Base-by-base conservation (phyloP, 2,329 filamentous ascomycete genomes). In the Fusarium agapanthi region DNA sequence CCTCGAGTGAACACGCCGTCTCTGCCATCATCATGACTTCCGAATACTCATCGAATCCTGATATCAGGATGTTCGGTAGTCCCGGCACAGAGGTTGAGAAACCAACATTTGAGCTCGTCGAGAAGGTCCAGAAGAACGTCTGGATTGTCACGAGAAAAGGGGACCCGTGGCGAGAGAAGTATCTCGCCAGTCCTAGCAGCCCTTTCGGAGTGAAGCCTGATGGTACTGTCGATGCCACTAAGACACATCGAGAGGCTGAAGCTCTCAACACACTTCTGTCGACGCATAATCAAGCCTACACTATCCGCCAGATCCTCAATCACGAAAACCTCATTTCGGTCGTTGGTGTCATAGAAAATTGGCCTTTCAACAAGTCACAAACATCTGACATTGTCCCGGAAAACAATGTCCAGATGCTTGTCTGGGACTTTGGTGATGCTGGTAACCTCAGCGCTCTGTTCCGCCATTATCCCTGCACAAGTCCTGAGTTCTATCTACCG, bases 381-480 rank as follows among this genome's bases (percentile, higher is more conserved):
- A 63, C 47, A 45, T 63, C 37, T 22, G 58, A 63, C 51, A 71
- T 51, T 34, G 37, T 51, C 28, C 65, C 35, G 14, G 77, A 66
- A 59, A 79, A 79, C 22, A 54, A 40, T 10, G 41, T 48, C 6
- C 69, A 80, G 51, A 79, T 83, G 66, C 76, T 86, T 22, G 78
- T 89, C 28, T 88, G 84, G 83, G 87, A 89, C 76, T 85, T 82
- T 61, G 88, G 86, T 79, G 84, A 88, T 65, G 86, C 84, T 9
- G 86, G 86, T 38, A 86, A 81, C 44, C 82, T 89, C 40, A 80
- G 81, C 30, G 81, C 81, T 35, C 71, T 88, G 16, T 79, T 87
- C 28, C 50, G 79, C 6, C 74, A 79, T 22, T 70, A 79, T 32
- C 72, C 67, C 9, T 67, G 73, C 22, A 65, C 61, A 5, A 35